Evolutionary conservation across 2,329 filamentous ascomycete genomes (phyloP), one percentile per base, ranked within the genome.

Genomic region (Hypoxylon sp.): DNA sequence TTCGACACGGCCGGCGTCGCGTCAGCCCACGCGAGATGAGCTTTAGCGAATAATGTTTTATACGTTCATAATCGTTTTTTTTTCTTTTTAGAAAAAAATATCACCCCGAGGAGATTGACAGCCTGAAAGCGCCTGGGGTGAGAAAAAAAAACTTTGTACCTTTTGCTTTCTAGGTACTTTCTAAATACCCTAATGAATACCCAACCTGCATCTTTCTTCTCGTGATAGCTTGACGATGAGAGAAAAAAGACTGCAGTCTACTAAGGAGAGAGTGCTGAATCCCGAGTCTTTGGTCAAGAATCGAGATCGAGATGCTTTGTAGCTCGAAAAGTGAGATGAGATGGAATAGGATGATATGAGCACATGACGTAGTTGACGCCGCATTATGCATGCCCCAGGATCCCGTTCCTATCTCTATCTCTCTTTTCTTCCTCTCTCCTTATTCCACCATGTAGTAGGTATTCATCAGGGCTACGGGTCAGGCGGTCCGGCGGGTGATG

Each of bases 371-470:
- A n/a, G n/a, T n/a, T n/a, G n/a, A n/a, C n/a, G n/a, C n/a, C n/a
- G n/a, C n/a, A n/a, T n/a, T n/a, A n/a, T n/a, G n/a, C n/a, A n/a
- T n/a, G n/a, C n/a, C n/a, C n/a, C n/a, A n/a, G n/a, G n/a, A n/a
- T n/a, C n/a, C n/a, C n/a, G n/a, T n/a, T n/a, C n/a, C n/a, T n/a
- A n/a, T n/a, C n/a, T n/a, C n/a, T n/a, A 35, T 35, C 15, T 35
- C n/a, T 8, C 29, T n/a, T 4, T 18, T 35, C 33, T 26, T 6
- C 5, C 26, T 15, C 47, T 26, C 38, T 40, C 26, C 27, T 46
- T 24, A 52, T 58, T 62, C 41, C 58, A 62, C 55, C 58, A 62
- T 58, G 60, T 54, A 60, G 56, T 63, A 60, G 48, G 49, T 52
- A 60, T 60, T 63, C 52, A 63, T 63, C 38, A 57, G 56, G 49